Conservation (phyloP, 257 asterid species). For the Solanum gracilifrons region DNA sequence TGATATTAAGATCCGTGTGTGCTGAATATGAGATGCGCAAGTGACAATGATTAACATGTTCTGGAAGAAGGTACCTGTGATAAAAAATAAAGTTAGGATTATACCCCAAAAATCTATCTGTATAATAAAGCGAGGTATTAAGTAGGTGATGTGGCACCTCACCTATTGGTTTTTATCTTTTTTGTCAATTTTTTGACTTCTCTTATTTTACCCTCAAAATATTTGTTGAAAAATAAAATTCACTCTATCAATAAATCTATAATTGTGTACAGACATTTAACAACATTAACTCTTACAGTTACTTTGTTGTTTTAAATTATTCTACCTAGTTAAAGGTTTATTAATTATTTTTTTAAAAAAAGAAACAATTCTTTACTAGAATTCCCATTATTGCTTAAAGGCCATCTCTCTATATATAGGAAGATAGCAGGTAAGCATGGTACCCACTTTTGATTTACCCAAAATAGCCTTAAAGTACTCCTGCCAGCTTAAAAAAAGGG, state of each 20-base stretch:
- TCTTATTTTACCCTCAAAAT: not conserved
- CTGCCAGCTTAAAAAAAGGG: not conserved
- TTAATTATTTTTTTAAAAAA: not conserved
- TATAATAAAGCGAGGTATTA: not conserved
- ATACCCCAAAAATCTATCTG: not conserved
- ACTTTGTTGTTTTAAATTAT: not conserved
- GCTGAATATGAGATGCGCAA: constrained; percentile 86
- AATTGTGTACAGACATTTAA: not conserved
- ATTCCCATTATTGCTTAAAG: not conserved
- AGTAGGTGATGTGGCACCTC: not conserved
- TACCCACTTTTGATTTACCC: not conserved
- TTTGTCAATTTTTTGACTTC: not conserved
- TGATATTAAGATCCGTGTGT: constrained; percentile 73
- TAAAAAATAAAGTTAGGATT: constrained; percentile 3
- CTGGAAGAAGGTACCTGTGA: constrained; percentile 76
- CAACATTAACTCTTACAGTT: not conserved
- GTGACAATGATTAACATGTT: constrained; percentile 49
- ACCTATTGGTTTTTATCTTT: not conserved
- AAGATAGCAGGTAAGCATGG: not conserved
- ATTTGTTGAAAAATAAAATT: not conserved
- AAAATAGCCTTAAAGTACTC: not conserved
- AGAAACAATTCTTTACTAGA: not conserved
- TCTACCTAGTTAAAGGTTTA: not conserved
- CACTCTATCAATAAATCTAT: not conserved
- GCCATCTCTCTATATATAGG: not conserved